A percentile compares a stretch with the other conserved stretches of the same genome.
phyloP scores from a whole-genome alignment of 495 filamentous ascomycete genomes.

The Thermothielavioides terrestris region DNA sequence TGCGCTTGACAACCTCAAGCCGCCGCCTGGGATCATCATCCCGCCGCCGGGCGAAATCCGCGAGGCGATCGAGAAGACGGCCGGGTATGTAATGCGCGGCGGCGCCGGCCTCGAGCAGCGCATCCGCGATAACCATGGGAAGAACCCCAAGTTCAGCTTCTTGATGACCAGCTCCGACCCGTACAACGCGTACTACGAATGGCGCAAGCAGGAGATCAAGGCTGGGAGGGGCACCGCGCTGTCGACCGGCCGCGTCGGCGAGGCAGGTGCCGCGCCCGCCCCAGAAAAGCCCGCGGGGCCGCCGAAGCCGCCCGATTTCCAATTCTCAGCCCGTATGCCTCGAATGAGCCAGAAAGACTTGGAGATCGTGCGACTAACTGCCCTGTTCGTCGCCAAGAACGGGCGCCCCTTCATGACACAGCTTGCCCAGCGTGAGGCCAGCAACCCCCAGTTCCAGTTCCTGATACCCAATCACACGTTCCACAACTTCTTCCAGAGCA shows the following conservation, averaged over 20 bases:
- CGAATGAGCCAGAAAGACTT: conserved; percentile 93
- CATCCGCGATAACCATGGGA: conserved; percentile 75
- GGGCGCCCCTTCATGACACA: conserved; percentile 85
- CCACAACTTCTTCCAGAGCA: conserved; percentile 84
- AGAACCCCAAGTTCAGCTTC: conserved; percentile 88
- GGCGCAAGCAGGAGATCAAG: conserved; percentile 78
- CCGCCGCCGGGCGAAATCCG: conserved; percentile 68
- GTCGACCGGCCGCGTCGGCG: conserved; percentile 65
- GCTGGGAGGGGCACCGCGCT: conserved; percentile 74
- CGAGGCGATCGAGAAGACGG: conserved; percentile 84
- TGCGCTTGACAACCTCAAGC: conserved; percentile 51
- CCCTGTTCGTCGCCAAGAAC: conserved; percentile 82
- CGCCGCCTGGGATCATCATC: conserved; percentile 73
- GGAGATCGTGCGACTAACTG: conserved; percentile 84
- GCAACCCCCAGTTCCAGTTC: conserved; percentile 97
- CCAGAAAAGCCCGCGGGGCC: conserved; percentile 72
- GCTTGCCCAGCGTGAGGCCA: conserved; percentile 74
- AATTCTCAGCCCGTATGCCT: conserved; percentile 95
- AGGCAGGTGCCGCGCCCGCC: conserved; percentile 40
- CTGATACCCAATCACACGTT: conserved; percentile 90
- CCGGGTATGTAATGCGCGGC: conserved; percentile 82
- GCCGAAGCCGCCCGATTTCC: conserved; percentile 76
- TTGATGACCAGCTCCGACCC: conserved; percentile 65
- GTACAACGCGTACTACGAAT: conserved; percentile 81
- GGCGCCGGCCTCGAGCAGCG: conserved; percentile 79